Base-by-base conservation (phyloP, 306 rosid species). In the Bauhinia variegata region DNA sequence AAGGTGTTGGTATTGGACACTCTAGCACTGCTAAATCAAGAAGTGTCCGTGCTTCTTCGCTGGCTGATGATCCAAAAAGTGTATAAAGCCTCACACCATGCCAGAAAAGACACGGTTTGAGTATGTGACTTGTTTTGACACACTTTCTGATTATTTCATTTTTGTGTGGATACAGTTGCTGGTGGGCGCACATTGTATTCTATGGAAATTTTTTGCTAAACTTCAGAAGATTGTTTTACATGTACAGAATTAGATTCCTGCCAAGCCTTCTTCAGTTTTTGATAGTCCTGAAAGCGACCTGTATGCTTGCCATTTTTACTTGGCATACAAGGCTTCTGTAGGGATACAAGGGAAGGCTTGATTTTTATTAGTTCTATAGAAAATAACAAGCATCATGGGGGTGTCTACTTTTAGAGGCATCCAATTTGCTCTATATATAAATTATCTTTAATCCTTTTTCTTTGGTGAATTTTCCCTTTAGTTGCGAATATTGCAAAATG, bases 381-480 rank as follows among this genome's bases (percentile, higher is more conserved):
- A 2, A 23, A 23, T 2, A 23, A 23, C 28, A 23, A 23, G 77
- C 76, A 52, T 47, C 50, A 66, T 67, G 72, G 78, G 78, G 79
- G 65, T 81, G 96, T 78, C 88, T 77, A 68, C 81, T 89, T 89
- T 87, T 85, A 82, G 82, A 84, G 85, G 78, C 86, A 71, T 78
- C 79, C 54, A 51, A 44, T 67, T 50, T 74, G 76, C 65, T 78
- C 80, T 83, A 91, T 89, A 84, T 72, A 86, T 88, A 74, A 75
- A 71, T 74, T 54, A 50, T 54, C 5, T 34, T 30, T 65, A 12
- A 10, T 39, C 6, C 8, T 67, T 7, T n/a, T 41, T 5, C 28
- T 39, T 59, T 63, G 16, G 16, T 60, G 38, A 52, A 67, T 54
- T 34, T 11, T 15, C 74, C 34, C 56, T 19, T 46, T 36, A 54